These are phyloP conservation scores for Rhododendron williamsianum DNA, from an alignment of 148 eudicot species.

Conservation along the genomic window DNA sequence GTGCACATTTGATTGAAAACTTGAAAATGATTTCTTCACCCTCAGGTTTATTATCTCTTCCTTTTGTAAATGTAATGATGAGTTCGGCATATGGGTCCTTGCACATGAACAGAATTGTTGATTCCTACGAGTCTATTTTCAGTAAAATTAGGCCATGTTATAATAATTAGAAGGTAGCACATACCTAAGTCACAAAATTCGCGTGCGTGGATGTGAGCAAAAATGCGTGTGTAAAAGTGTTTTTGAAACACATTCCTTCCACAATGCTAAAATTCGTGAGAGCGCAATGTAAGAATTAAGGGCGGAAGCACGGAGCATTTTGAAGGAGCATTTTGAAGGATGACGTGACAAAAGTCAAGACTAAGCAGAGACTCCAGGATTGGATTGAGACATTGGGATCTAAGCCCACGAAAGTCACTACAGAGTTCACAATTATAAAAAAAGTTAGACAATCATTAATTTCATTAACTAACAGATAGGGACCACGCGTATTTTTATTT, in stretches of 20 bases:
- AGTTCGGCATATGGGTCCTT: background rate
- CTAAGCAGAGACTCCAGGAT: background rate
- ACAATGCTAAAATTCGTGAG: too few species aligned
- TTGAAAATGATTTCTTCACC: background rate
- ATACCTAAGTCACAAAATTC: background rate
- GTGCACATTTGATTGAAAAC: background rate
- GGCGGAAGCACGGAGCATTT: background rate
- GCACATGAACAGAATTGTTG: background rate
- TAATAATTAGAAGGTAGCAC: background rate
- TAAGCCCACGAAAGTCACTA: conserved; percentile 1
- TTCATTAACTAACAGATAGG: background rate
- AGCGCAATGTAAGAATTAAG: too few species aligned
- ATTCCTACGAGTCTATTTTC: background rate
- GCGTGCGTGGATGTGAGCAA: too few species aligned
- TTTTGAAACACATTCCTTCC: too few species aligned
- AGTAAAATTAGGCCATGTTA: background rate
- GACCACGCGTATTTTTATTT: background rate
- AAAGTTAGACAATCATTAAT: conserved; percentile 3
- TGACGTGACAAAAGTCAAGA: background rate
- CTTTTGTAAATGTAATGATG: background rate
- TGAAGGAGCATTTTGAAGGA: background rate
- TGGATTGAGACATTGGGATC: background rate
- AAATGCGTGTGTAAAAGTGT: too few species aligned
- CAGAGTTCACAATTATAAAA: background rate
- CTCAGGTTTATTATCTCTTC: background rate